A percentile compares a stretch with the other conserved stretches of the same genome.
phyloP scores from a whole-genome alignment of 2,329 filamentous ascomycete species.

The Pseudogymnoascus sp. region DNA sequence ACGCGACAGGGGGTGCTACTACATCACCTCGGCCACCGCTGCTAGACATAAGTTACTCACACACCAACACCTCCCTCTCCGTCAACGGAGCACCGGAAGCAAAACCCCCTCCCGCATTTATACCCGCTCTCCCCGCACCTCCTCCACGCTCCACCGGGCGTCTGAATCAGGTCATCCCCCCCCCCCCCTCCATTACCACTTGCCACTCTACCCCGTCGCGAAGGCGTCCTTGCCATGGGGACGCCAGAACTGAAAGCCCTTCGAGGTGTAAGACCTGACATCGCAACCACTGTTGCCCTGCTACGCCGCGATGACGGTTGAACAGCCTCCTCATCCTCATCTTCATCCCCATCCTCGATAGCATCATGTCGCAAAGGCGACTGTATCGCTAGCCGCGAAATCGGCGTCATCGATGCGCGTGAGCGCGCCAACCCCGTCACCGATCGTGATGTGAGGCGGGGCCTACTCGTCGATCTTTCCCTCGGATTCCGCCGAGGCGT shows the following conservation, averaged over 20 bases:
- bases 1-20: not conserved
- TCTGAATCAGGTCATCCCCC: constrained; percentile 28
- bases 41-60: not conserved
- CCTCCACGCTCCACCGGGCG: constrained; percentile 42
- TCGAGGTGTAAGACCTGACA: not conserved
- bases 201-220: not conserved
- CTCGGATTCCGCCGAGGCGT: not conserved
- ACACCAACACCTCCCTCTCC: not conserved
- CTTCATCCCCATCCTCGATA: not conserved
- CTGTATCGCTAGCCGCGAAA: not conserved
- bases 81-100: constrained; percentile 41
- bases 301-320: constrained; percentile 8
- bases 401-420: not conserved
- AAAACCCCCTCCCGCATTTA: constrained; percentile 49
- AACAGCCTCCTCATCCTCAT: not conserved
- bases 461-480: not conserved
- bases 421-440: not conserved
- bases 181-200: not conserved
- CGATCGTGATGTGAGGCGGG: not conserved
- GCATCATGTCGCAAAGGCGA: not conserved
- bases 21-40: not conserved
- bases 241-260: not conserved
- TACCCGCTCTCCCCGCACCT: constrained; percentile 49
- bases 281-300: constrained; percentile 19
- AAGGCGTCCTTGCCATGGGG: not conserved